A percentile compares a stretch with the other conserved stretches of the same genome.
Evolutionary conservation across 306 rosid species (phyloP).

Genomic region (Rosa multiflora): DNA sequence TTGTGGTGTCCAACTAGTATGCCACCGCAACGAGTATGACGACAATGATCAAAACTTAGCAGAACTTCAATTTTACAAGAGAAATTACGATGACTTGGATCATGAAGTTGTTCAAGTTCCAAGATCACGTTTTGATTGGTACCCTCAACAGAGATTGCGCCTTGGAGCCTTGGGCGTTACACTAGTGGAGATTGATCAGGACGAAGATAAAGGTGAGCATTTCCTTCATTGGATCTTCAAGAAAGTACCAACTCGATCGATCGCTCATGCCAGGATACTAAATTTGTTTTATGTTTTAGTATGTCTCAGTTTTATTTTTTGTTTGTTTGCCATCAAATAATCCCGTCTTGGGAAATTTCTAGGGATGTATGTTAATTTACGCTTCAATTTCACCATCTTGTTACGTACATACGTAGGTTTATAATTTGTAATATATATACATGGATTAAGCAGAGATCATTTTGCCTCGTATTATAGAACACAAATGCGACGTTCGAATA

Average conservation of each 20-base stretch:
- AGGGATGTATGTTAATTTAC: background rate
- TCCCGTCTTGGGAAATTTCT: background rate
- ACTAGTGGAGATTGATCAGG: background rate
- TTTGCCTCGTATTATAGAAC: no score
- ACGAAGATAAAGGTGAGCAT: background rate
- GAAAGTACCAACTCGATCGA: background rate
- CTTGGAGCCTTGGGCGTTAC: background rate
- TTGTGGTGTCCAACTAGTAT: background rate
- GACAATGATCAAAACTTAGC: background rate
- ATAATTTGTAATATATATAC: no score
- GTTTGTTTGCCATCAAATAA: background rate
- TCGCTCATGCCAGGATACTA: background rate
- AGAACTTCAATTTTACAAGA: background rate
- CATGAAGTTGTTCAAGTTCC: background rate
- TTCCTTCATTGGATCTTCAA: background rate
- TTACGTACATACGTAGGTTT: no score
- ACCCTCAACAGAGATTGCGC: background rate
- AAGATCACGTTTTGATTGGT: background rate
- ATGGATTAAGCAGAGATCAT: no score
- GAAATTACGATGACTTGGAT: background rate
- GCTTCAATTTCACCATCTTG: background rate
- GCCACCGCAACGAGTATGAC: background rate
- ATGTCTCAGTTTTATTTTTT: background rate
- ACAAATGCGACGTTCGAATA: no score
- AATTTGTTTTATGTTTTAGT: background rate